These are phyloP conservation scores for Microcyclospora pomicola DNA, from an alignment of 2,329 filamentous ascomycete species.

Conservation along the genomic window DNA sequence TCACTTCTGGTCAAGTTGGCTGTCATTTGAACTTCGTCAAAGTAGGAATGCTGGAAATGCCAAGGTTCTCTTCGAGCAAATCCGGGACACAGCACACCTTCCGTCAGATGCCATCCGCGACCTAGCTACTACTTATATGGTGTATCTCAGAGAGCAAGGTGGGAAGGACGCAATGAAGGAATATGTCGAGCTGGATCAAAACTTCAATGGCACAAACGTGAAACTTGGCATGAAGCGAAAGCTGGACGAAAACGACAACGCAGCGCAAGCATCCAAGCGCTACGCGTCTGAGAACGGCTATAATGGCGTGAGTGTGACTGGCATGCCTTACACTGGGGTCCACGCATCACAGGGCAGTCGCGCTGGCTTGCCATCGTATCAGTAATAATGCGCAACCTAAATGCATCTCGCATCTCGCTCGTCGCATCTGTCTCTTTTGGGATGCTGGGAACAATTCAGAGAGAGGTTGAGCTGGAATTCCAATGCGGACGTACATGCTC, in stretches of 20 bases:
- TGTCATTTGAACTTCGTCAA: conserved; percentile 61
- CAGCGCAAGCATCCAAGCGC: neutral
- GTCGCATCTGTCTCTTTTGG: too few species aligned
- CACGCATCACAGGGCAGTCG: neutral
- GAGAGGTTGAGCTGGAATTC: too few species aligned
- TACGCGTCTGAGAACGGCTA: neutral
- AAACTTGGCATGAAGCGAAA: neutral
- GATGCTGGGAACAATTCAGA: too few species aligned
- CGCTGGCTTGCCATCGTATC: neutral
- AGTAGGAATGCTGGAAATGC: conserved; percentile 42
- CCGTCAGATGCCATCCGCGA: conserved; percentile 55
- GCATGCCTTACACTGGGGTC: neutral
- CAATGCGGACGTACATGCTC: too few species aligned
- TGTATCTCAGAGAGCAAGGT: conserved; percentile 70
- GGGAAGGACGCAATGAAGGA: conserved; percentile 74
- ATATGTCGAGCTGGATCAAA: conserved; percentile 68
- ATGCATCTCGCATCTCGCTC: too few species aligned
- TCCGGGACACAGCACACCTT: conserved; percentile 60
- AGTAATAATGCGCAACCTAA: too few species aligned
- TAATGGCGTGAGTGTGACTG: neutral
- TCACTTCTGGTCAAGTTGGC: conserved; percentile 79
- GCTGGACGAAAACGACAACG: neutral
- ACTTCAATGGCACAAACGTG: conserved; percentile 57
- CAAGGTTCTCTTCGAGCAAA: conserved; percentile 59
- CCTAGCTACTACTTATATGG: conserved; percentile 64